These are phyloP conservation scores for Toxicodendron radicans DNA, from an alignment of 345 rosid species.

Conservation along the genomic window DNA sequence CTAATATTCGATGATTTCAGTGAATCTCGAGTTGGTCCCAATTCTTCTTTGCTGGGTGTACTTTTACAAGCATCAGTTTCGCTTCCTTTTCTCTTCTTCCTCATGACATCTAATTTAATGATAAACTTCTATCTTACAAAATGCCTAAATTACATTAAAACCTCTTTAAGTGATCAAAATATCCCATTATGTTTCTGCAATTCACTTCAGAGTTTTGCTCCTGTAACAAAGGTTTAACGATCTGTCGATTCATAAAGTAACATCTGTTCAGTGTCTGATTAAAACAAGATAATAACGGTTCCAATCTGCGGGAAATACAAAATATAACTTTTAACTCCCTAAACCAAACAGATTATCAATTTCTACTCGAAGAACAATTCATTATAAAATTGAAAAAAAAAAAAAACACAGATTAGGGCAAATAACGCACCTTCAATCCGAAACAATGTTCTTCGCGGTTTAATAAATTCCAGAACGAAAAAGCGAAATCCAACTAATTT, in stretches of 20 bases:
- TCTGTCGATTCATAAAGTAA: neutral
- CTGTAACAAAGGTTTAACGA: neutral
- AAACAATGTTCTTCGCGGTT: slow-evolving; percentile 6
- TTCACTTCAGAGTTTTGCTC: slow-evolving; percentile 8
- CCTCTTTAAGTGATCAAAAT: neutral
- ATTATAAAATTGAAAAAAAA: neutral
- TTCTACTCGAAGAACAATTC: neutral
- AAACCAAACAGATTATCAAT: slow-evolving; percentile 7
- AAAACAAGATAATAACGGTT: neutral
- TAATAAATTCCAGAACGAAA: neutral
- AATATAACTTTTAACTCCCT: neutral
- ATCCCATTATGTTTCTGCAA: neutral
- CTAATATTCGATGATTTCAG: slow-evolving; percentile 49
- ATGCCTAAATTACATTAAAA: slow-evolving; percentile 5
- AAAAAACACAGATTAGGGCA: slow-evolving; percentile 21
- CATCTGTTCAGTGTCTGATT: neutral
- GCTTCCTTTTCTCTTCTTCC: slow-evolving; percentile 94
- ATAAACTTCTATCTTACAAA: slow-evolving; percentile 8
- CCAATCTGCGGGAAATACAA: neutral
- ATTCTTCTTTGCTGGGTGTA: slow-evolving; percentile 37
- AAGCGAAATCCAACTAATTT: neutral
- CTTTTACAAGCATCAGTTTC: slow-evolving; percentile 49
- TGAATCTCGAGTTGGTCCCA: slow-evolving; percentile 33
- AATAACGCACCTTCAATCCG: slow-evolving; percentile 28
- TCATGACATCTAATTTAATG: slow-evolving; percentile 51